phyloP scores from a whole-genome alignment of 2,329 filamentous ascomycete species.

The Bimuria novae-zelandiae region DNA sequence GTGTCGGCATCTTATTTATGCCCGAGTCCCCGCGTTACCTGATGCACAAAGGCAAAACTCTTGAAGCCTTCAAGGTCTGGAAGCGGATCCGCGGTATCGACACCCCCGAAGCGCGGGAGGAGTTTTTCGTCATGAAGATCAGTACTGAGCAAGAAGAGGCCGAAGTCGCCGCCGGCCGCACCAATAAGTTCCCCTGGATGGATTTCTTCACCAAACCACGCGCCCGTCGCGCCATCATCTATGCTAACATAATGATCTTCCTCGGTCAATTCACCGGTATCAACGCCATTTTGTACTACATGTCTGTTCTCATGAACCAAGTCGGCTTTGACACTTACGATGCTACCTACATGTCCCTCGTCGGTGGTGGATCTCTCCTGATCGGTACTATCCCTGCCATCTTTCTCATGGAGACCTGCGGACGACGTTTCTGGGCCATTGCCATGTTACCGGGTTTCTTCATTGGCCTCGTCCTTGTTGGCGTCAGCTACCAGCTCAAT shows the following conservation, averaged over 20 bases:
- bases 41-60: constrained; percentile 66
- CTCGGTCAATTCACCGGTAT: constrained; percentile 71
- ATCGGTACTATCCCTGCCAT: constrained; percentile 71
- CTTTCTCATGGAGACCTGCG: constrained; percentile 73
- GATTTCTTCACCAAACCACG: constrained; percentile 74
- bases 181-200: constrained; percentile 68
- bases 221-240: constrained; percentile 60
- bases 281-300: constrained; percentile 74
- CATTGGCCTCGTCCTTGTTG: constrained; percentile 69
- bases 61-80: constrained; percentile 71
- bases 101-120: constrained; percentile 63
- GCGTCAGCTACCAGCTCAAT: constrained; percentile 64
- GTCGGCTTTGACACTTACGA: constrained; percentile 68
- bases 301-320: constrained; percentile 68
- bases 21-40: constrained; percentile 71
- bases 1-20: constrained; percentile 70
- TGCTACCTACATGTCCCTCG: constrained; percentile 74
- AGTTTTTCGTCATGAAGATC: constrained; percentile 75
- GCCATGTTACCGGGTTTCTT: constrained; percentile 74
- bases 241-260: constrained; percentile 74
- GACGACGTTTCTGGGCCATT: constrained; percentile 75
- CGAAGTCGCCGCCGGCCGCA: constrained; percentile 56
- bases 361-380: constrained; percentile 70
- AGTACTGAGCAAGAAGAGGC: constrained; percentile 60
- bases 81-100: constrained; percentile 70